A percentile compares a stretch with the other conserved stretches of the same genome.
Evolutionary conservation across 75 land plant genomes (phyloP).

Genomic region (Azolla pinnata): DNA sequence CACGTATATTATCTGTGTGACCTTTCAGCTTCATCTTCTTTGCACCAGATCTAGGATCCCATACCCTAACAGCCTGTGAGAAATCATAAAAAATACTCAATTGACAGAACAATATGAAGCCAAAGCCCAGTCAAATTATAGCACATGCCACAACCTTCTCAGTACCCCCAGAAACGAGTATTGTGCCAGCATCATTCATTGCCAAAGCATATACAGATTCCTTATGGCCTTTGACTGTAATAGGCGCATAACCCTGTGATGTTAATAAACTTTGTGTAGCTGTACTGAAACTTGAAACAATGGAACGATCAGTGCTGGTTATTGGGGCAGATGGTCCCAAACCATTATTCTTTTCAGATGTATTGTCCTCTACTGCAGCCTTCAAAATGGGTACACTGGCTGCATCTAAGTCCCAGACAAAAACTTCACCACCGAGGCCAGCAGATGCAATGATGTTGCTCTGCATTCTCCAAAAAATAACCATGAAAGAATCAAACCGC

Average conservation of each 20-base stretch:
- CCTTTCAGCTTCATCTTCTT: constrained; percentile 93
- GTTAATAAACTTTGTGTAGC: constrained; percentile 37
- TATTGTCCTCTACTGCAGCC: constrained; percentile 42
- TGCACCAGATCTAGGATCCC: constrained; percentile 95
- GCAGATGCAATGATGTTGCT: constrained; percentile 90
- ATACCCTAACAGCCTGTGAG: constrained; percentile 79
- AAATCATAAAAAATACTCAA: background rate
- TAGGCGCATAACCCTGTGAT: constrained; percentile 60
- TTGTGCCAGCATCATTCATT: constrained; percentile 78
- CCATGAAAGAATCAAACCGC: constrained; percentile 1
- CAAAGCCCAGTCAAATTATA: background rate
- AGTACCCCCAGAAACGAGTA: constrained; percentile 97
- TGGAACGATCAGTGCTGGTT: constrained; percentile 37
- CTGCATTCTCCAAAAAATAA: constrained; percentile 29
- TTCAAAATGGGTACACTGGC: constrained; percentile 55
- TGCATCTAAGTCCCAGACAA: constrained; percentile 95
- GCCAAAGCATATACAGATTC: constrained; percentile 99
- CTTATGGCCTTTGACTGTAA: constrained; percentile 88
- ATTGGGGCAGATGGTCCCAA: constrained; percentile 27
- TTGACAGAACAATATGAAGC: background rate
- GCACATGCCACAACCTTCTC: constrained; percentile 67
- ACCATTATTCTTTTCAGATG: constrained; percentile 45
- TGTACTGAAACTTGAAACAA: constrained; percentile 32
- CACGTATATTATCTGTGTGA: constrained; percentile 91
- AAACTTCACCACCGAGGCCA: constrained; percentile 96